Conservation (phyloP, 371 early-diverging fungal genomes). For the Funneliformis caledonium region DNA sequence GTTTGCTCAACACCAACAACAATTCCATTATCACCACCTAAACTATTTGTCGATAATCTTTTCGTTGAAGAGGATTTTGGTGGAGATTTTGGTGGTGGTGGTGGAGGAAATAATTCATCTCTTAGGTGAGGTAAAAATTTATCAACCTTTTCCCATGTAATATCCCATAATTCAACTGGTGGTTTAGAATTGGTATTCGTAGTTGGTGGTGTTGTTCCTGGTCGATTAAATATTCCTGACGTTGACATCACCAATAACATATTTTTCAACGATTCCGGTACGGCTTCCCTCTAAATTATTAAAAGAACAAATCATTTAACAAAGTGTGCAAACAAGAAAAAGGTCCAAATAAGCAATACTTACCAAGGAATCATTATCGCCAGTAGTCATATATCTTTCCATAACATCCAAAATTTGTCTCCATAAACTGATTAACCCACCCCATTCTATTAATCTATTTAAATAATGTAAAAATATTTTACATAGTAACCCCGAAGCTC, state of each 20-base stretch:
- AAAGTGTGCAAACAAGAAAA: background rate
- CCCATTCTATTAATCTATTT: conserved; percentile 54
- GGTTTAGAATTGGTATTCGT: background rate
- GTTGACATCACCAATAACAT: conserved; percentile 74
- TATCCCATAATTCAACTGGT: conserved; percentile 57
- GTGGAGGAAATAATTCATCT: conserved; percentile 51
- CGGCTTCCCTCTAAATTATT: conserved; percentile 58
- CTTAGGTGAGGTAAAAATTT: conserved; percentile 61
- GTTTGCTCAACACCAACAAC: background rate
- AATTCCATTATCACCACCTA: background rate
- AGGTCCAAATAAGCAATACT: background rate
- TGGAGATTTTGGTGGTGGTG: background rate
- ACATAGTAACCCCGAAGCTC: conserved; percentile 63
- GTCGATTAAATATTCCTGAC: conserved; percentile 47
- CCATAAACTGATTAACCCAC: conserved; percentile 63
- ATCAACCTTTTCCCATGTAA: conserved; percentile 64
- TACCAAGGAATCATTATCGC: conserved; percentile 40
- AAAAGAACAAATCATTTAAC: background rate
- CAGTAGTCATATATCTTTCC: conserved; percentile 37
- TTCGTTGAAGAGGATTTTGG: no score
- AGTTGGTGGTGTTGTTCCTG: background rate
- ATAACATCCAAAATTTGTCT: conserved; percentile 50
- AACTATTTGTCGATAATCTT: background rate
- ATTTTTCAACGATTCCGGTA: conserved; percentile 73
- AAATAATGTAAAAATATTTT: conserved; percentile 71